Percentiles rank a stretch among this genome's conserved stretches.
Conservation (phyloP, 371 early-diverging fungal species). For the Syncephalis fuscata region DNA sequence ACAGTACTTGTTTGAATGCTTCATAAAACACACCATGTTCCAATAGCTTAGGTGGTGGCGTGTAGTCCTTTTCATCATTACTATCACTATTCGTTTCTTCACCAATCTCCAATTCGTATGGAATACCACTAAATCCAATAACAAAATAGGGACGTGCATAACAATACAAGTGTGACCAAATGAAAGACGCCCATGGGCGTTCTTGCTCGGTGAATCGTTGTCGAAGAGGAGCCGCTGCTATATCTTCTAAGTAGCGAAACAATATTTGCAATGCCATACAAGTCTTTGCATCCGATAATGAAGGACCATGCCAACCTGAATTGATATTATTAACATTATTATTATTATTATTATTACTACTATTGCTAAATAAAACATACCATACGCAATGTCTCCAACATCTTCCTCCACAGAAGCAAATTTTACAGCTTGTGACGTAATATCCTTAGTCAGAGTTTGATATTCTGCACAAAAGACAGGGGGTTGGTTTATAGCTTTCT, state of each 20-base stretch:
- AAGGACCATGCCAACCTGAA: slow-evolving; percentile 38
- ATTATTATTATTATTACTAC: background rate
- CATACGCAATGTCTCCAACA: slow-evolving; percentile 37
- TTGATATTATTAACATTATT: background rate
- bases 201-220: slow-evolving; percentile 39
- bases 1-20: slow-evolving; percentile 15
- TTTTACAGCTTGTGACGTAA: slow-evolving; percentile 8
- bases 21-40: slow-evolving; percentile 15
- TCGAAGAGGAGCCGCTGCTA: slow-evolving; percentile 28
- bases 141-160: slow-evolving; percentile 25
- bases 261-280: slow-evolving; percentile 39
- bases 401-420: slow-evolving; percentile 36
- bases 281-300: slow-evolving; percentile 22
- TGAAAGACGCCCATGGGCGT: slow-evolving; percentile 31
- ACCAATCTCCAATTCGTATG: slow-evolving; percentile 7
- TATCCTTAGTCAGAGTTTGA: background rate
- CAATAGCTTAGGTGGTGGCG: slow-evolving; percentile 12
- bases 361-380: background rate
- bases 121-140: slow-evolving; percentile 40
- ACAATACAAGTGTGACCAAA: slow-evolving; percentile 32
- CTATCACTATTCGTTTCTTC: slow-evolving; percentile 3
- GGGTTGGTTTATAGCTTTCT: too few relatives aligned
- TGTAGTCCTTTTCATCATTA: slow-evolving; percentile 5
- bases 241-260: slow-evolving; percentile 34
- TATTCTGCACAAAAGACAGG: too few relatives aligned